These are phyloP conservation scores for Perilla frutescens DNA, from an alignment of 257 asterid species.

Conservation along the genomic window DNA sequence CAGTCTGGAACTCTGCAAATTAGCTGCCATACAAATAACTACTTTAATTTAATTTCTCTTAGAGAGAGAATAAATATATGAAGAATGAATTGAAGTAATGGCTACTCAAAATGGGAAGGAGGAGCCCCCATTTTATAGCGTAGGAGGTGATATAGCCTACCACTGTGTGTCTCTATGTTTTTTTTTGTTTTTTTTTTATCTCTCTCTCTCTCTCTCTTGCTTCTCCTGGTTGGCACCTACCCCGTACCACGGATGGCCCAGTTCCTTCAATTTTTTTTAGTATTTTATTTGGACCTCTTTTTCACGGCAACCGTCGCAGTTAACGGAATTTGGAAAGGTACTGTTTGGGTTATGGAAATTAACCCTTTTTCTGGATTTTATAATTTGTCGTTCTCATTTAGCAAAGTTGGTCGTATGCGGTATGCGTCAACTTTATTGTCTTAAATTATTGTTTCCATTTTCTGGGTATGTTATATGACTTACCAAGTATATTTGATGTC, in stretches of 20 bases:
- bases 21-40: constrained; percentile 61
- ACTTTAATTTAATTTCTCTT: background rate
- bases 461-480: too few species aligned
- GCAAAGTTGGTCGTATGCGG: background rate
- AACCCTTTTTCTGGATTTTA: background rate
- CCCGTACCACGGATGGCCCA: constrained; percentile 32
- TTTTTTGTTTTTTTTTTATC: background rate
- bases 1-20: constrained; percentile 52
- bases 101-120: constrained; percentile 17
- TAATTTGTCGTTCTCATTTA: background rate
- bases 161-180: background rate
- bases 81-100: constrained; percentile 15
- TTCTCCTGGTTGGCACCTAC: constrained; percentile 37
- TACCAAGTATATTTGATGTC: too few species aligned
- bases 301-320: constrained; percentile 36
- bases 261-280: constrained; percentile 32
- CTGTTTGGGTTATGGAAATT: constrained; percentile 3
- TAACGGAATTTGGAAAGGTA: constrained; percentile 35
- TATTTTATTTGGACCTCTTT: constrained; percentile 18
- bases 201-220: background rate
- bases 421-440: background rate
- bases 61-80: constrained; percentile 3
- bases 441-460: too few species aligned
- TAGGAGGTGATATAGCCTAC: background rate
- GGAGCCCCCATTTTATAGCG: constrained; percentile 37